A percentile compares a stretch with the other conserved stretches of the same genome.
phyloP scores from a whole-genome alignment of 176 grass and related monocot species.

The Oryza glumipatula region DNA sequence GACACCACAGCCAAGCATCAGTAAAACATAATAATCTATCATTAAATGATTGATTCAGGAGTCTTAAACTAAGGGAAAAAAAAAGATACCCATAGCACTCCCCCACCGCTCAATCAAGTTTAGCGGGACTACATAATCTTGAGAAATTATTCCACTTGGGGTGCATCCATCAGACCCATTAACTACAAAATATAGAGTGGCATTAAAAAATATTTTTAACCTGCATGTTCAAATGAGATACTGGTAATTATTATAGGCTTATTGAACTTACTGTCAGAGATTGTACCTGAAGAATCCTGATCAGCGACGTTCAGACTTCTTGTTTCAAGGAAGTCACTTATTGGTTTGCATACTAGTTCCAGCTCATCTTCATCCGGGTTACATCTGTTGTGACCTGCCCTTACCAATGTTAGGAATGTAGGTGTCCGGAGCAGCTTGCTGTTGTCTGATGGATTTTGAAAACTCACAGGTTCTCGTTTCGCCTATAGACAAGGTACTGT shows the following conservation, averaged over 20 bases:
- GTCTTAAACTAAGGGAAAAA: constrained; percentile 19
- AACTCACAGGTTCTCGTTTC: constrained; percentile 68
- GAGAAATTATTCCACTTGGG: constrained; percentile 15
- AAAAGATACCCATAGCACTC: constrained; percentile 92
- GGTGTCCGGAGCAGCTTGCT: constrained; percentile 63
- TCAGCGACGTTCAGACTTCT: constrained; percentile 13
- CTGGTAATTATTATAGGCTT: constrained; percentile 1
- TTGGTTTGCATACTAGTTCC: constrained; percentile 56
- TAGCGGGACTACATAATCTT: constrained; percentile 65
- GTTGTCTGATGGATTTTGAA: constrained; percentile 60
- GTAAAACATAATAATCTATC: not conserved
- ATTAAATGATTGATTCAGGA: not conserved
- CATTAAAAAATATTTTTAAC: constrained; percentile 16
- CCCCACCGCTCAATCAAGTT: constrained; percentile 96
- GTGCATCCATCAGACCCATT: constrained; percentile 50
- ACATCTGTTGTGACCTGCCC: constrained; percentile 1
- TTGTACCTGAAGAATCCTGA: constrained; percentile 10
- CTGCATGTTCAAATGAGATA: constrained; percentile 19
- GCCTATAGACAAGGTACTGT: constrained; percentile 54
- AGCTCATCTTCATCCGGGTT: constrained; percentile 43
- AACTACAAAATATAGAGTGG: constrained; percentile 24
- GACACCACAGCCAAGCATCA: constrained; percentile 13
- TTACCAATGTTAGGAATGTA: constrained; percentile 34
- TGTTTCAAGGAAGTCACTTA: constrained; percentile 66
- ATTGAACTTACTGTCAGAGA: constrained; percentile 18